Evolutionary conservation across 306 rosid genomes (phyloP), one percentile per base, ranked within the genome.

Genomic region (Pueraria montana): DNA sequence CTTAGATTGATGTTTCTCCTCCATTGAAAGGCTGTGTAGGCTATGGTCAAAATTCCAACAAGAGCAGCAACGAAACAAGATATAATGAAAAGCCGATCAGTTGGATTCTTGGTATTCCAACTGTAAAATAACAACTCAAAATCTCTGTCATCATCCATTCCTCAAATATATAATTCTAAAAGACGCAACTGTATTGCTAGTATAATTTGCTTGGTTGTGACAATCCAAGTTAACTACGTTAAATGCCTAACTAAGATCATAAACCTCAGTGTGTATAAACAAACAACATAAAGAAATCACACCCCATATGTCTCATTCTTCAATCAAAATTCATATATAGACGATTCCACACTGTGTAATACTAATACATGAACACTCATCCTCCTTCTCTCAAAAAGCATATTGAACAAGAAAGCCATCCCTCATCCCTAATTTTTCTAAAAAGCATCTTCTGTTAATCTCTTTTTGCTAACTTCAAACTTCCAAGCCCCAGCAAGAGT

Each of bases 1-100:
- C 94, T 92, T 61, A 96, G 80, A 81, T 96, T 96, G 78, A 96
- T 96, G 83, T 96, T 91, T 86, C 99, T 88, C 90, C 98, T 88
- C 99, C 98, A 96, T 63, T 92, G 99, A 78, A 96, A 96, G 68
- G 99, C 97, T 0, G 98, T 91, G 82, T 91, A 94, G 71, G 93
- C 95, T 87, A 96, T 92, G 62, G 97, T 94, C 80, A 94, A 83
- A 87, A 92, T 90, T 76, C 99, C 99, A 89, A 96, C 90, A 12
- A 96, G 65, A 63, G 91, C 97, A 74, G 99, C 98, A 38, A 87
- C 52, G 11, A 88, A 77, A 81, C 90, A 92, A 77, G 99, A 92
- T 43, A 91, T 38, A 59, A 96, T 48, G 82, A 96, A 91, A 82
- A 96, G 81, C 50, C 87, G 81, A 82, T 96, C 99, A 5, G 93